Evolutionary conservation across 192 early-diverging fungal species (phyloP), one percentile per base, ranked within the genome.

Genomic region (Coemansia sp.): DNA sequence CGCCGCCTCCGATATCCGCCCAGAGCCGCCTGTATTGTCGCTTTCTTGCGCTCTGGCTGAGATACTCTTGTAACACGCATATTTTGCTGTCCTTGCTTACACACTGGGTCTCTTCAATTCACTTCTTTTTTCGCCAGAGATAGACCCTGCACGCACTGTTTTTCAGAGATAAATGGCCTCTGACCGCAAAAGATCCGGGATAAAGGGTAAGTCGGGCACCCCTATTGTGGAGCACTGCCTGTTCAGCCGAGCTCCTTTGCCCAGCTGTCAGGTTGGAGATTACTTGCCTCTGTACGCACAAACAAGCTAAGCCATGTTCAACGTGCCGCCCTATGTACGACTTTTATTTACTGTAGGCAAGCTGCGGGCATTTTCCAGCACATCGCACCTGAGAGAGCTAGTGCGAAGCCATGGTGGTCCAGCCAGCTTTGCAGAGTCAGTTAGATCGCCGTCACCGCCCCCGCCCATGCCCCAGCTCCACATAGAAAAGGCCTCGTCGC

Each of bases 361-460:
- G 58, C 69, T 80, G 35, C 70, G 76, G 19, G 76, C 71, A 24
- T 80, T 80, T 52, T 80, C 76, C 29, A 80, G 76, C 67, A 73
- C 76, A 50, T 72, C 70, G 3, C 76, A 80, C 21, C 44, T 80
- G 60, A 54, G 71, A 43, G 76, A 80, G 1, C 67, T 80, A 34
- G 76, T 80, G 18, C 76, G 69, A 21, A 46, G 53, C 41, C 70
- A 73, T 24, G 63, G 58, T 18, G 7, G 38, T 9, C n/a, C 65
- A 2, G 54, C 54, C 12, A 55, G 65, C 27, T 29, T 64, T 15
- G 46, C 62, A 7, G 70, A 72, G 8, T 22, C 54, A 40, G 63
- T 54, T n/a, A 61, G 61, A 37, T 53, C 66, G 4, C 15, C 63
- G 11, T 50, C 66, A 55, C 76, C 70, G 12, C 65, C 62, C 11